Evolutionary conservation across 2,329 filamentous ascomycete genomes (phyloP).

Genomic region (Orbilia oligospora): DNA sequence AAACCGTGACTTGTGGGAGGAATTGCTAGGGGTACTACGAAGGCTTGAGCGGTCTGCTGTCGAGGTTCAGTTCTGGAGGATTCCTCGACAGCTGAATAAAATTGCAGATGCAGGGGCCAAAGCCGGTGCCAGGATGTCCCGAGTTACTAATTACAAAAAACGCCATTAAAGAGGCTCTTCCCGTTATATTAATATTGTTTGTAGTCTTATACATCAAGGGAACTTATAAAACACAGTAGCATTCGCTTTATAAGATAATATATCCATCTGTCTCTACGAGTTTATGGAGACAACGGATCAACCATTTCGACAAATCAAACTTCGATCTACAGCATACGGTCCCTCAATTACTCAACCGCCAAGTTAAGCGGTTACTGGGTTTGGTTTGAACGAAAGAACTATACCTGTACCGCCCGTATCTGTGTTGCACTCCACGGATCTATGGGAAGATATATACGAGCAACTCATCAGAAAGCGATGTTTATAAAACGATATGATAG

Average conservation of each 20-base stretch:
- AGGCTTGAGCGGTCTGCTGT: constrained; percentile 64
- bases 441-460: constrained; percentile 48
- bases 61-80: constrained; percentile 70
- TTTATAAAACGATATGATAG: constrained; percentile 11
- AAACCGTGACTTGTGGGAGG: constrained; percentile 72
- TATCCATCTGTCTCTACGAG: no score
- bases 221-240: no score
- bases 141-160: not conserved
- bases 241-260: no score
- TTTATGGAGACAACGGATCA: no score
- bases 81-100: constrained; percentile 69
- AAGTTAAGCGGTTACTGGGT: no score
- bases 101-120: constrained; percentile 67
- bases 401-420: constrained; percentile 60
- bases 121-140: constrained; percentile 61
- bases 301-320: no score
- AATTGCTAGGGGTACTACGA: constrained; percentile 67
- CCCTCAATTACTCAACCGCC: not conserved
- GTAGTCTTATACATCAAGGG: no score
- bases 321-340: no score
- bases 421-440: constrained; percentile 61
- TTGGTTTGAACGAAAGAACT: not conserved
- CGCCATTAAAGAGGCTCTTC: no score
- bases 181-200: no score
- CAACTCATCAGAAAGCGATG: constrained; percentile 61